These are phyloP conservation scores for Fusarium armeniacum DNA, from an alignment of 2,329 filamentous ascomycete genomes.

Conservation along the genomic window DNA sequence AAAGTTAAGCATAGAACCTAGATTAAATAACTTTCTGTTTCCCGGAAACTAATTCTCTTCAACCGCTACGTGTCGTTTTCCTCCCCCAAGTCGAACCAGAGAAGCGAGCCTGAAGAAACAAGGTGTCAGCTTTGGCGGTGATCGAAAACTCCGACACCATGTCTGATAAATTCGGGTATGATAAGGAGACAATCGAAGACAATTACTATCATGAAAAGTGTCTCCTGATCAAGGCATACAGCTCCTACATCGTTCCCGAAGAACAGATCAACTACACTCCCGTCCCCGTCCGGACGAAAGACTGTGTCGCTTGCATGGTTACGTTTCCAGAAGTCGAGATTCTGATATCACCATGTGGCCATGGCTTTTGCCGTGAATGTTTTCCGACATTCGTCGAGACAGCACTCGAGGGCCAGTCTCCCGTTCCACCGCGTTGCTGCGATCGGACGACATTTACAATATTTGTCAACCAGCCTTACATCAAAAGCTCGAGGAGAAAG, in stretches of 20 bases:
- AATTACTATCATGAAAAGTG: not conserved
- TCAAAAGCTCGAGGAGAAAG: rapidly evolving
- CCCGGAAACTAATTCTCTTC: not conserved
- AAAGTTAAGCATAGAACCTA: not conserved
- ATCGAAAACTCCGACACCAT: not conserved
- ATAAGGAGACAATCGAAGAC: not conserved
- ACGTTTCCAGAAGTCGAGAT: not conserved
- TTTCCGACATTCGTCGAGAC: not conserved
- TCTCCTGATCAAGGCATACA: not conserved
- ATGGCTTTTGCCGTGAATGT: not conserved
- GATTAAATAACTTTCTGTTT: not conserved
- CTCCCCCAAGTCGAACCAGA: too few species aligned
- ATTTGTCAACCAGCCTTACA: too few species aligned
- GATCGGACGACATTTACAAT: not conserved
- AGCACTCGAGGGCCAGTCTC: not conserved
- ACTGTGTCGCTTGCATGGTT: not conserved
- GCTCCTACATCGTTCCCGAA: too few species aligned
- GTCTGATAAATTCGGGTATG: not conserved
- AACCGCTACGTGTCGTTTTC: not conserved
- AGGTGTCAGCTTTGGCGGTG: too few species aligned
- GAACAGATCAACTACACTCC: not conserved
- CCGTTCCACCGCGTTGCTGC: not conserved
- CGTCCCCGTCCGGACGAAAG: too few species aligned
- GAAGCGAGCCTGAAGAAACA: too few species aligned
- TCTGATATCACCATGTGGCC: not conserved